Percentiles rank a stretch among this genome's conserved stretches.
These are phyloP conservation scores for Haplosporangium sp. DNA, from an alignment of 371 early-diverging fungal species.

Conservation along the genomic window DNA sequence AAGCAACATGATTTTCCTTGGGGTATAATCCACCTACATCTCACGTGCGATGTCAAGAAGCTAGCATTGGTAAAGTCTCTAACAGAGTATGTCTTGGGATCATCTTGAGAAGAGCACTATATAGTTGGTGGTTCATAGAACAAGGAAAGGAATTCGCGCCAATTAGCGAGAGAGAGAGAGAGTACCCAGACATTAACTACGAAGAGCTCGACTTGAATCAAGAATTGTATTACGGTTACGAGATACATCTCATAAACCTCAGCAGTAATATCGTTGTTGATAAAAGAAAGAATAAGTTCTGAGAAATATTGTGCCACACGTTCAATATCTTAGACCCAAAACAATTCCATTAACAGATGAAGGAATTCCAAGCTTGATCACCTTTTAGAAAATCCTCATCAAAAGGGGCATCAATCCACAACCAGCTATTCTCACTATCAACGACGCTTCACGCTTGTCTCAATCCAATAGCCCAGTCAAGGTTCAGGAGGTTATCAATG, in stretches of 20 bases:
- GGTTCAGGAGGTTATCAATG: not conserved
- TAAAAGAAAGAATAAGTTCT: not conserved
- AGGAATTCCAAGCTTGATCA: not conserved
- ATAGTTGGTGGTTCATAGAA: not conserved
- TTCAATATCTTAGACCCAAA: not conserved
- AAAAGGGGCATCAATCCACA: not conserved
- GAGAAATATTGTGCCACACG: not conserved
- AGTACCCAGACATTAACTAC: not conserved
- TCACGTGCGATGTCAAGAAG: too few species aligned
- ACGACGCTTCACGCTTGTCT: not conserved
- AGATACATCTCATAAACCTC: not conserved
- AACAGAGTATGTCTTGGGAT: too few species aligned
- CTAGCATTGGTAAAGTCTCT: too few species aligned
- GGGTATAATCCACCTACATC: too few species aligned
- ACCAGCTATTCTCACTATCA: not conserved
- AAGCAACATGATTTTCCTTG: too few species aligned
- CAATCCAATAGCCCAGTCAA: not conserved
- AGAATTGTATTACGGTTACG: not conserved
- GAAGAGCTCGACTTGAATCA: not conserved
- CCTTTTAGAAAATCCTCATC: not conserved
- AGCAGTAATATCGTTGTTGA: not conserved
- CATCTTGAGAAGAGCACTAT: not conserved
- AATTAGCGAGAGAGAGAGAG: not conserved
- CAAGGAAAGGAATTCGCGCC: not conserved
- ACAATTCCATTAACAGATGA: not conserved